Conservation (phyloP, 2,329 filamentous ascomycete species). For the Fusarium marasasianum region DNA sequence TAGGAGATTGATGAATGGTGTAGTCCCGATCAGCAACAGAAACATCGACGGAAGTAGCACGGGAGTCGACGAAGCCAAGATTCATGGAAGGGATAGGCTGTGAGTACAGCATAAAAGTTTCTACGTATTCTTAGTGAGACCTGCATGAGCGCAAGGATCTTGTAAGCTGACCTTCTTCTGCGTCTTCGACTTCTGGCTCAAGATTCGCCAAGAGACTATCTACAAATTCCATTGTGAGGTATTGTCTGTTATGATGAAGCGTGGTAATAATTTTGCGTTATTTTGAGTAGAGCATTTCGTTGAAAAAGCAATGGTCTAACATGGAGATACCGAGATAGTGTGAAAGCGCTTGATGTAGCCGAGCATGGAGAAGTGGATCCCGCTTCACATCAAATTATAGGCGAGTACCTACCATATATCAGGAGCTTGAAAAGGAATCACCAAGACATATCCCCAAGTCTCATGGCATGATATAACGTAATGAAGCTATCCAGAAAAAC, state of each 20-base stretch:
- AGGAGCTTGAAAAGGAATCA: neutral
- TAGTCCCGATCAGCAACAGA: conserved; percentile 75
- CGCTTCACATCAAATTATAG: neutral
- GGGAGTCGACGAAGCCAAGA: conserved; percentile 85
- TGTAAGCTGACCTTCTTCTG: conserved; percentile 56
- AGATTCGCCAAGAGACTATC: conserved; percentile 45
- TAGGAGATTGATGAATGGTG: conserved; percentile 83
- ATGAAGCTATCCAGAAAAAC: neutral
- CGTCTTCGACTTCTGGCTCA: conserved; percentile 57
- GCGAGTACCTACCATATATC: neutral
- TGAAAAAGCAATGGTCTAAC: neutral
- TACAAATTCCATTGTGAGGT: conserved; percentile 27
- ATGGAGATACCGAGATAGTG: neutral
- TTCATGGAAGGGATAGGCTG: conserved; percentile 77
- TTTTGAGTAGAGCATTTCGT: neutral
- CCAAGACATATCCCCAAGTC: neutral
- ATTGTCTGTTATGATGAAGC: neutral
- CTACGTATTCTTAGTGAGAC: conserved; percentile 56
- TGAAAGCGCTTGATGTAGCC: neutral
- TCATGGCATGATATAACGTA: neutral
- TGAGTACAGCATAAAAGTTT: conserved; percentile 89
- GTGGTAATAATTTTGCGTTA: neutral
- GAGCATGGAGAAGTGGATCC: conserved; percentile 3
- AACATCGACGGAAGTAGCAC: conserved; percentile 71
- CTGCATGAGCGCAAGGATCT: neutral